phyloP scores from a whole-genome alignment of 2,329 filamentous ascomycete species.

The Clarireedia sp. region DNA sequence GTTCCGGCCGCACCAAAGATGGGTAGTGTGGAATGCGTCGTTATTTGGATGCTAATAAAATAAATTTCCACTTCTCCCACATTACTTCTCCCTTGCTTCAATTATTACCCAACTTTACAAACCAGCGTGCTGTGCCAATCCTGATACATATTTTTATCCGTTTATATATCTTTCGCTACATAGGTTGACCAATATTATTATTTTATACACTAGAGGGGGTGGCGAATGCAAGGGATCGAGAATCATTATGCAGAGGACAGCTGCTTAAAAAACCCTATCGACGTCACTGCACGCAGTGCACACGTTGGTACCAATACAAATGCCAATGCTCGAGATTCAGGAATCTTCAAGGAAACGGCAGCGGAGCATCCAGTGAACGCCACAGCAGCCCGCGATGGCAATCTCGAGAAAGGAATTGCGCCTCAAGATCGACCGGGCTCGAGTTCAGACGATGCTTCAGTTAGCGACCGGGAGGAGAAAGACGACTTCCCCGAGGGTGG shows the following conservation, averaged over 20 bases:
- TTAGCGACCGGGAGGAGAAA: constrained; percentile 18
- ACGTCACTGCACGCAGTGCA: background rate
- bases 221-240: constrained; percentile 4
- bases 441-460: constrained; percentile 14
- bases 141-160: too few species aligned
- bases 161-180: too few species aligned
- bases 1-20: too few species aligned
- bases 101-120: too few species aligned
- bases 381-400: background rate
- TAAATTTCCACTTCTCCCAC: too few species aligned
- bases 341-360: background rate
- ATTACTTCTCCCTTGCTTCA: too few species aligned
- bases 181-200: too few species aligned
- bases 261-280: constrained; percentile 10
- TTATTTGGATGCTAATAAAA: too few species aligned
- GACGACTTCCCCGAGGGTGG: constrained; percentile 58
- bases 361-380: background rate
- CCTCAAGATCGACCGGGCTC: background rate
- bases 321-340: background rate
- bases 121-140: too few species aligned
- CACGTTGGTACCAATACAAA: background rate
- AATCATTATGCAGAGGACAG: constrained; percentile 8
- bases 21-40: too few species aligned
- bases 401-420: constrained; percentile 13
- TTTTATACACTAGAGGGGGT: constrained; percentile 2